A percentile compares a stretch with the other conserved stretches of the same genome.
Conservation (phyloP, 345 rosid genomes). For the Noccaea caerulescens region DNA sequence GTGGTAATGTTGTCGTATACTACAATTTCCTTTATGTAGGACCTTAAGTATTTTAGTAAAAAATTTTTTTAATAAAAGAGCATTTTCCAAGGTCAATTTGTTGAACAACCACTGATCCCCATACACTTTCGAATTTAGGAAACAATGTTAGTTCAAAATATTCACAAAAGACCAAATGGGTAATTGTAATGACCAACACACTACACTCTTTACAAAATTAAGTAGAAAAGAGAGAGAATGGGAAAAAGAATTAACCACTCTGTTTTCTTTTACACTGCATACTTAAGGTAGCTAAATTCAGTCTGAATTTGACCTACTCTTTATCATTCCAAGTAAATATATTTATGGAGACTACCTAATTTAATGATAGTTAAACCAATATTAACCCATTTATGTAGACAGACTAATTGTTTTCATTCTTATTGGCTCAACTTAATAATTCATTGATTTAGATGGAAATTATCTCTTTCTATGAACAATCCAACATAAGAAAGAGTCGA, state of each 20-base stretch:
- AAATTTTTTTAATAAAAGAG: slow-evolving; percentile 7
- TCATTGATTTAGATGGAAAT: no score
- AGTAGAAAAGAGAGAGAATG: neutral
- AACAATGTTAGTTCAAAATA: slow-evolving; percentile 2
- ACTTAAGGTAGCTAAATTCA: neutral
- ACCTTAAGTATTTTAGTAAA: slow-evolving; percentile 21
- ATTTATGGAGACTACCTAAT: no score
- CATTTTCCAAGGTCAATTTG: slow-evolving; percentile 33
- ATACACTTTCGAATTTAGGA: slow-evolving; percentile 23
- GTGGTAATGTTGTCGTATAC: no score
- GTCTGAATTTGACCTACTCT: neutral
- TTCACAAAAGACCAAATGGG: slow-evolving; percentile 14
- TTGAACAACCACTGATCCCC: slow-evolving; percentile 35
- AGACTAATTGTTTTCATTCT: no score
- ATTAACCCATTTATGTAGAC: no score
- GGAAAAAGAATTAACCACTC: neutral
- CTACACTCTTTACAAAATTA: slow-evolving; percentile 16
- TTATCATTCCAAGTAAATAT: neutral
- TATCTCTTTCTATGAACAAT: no score
- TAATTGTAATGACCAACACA: neutral
- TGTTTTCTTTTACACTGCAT: neutral
- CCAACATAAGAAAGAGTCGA: neutral
- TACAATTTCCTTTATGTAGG: no score
- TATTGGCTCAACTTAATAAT: no score
- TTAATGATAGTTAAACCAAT: no score